Base-by-base conservation (phyloP, 345 rosid species). In the Passiflora organensis region DNA sequence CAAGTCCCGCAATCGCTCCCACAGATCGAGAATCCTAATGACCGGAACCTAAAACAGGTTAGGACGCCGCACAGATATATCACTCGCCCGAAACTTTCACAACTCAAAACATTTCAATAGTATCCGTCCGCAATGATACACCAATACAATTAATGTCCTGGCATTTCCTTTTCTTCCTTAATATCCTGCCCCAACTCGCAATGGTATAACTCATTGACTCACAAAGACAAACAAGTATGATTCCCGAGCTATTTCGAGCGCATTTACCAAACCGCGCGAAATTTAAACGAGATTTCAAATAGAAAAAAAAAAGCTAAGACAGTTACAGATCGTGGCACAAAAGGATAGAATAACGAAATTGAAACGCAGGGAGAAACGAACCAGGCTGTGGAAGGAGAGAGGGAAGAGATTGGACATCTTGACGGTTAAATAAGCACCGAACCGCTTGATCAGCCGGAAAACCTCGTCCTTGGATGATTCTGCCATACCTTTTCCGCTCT, bases 1-100 rank as follows among this genome's bases (percentile, higher is more conserved):
- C 96, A 68, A 94, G 81, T 32, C 99, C 97, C 10, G 91, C 99
- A 53, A 89, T 77, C 16, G 99, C 97, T 53, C 97, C 97, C 56
- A 83, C 79, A 10, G 99, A 89, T 52, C 88, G 66, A 22, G 93
- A 75, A 79, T 89, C 96, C 99, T 94, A 72, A 46, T 19, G 55
- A 18, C 43, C n/a, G n/a, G n/a, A 17, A 23, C n/a, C n/a, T 21
- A n/a, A 11, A 32, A 19, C 44, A 13, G 5, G 24, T 45, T 12
- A 32, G 36, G 46, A 12, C 21, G 24, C 51, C 49, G n/a, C n/a
- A n/a, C n/a, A n/a, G n/a, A n/a, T n/a, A n/a, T n/a, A n/a, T n/a
- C n/a, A n/a, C n/a, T n/a, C n/a, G n/a, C n/a, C n/a, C n/a, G n/a
- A n/a, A n/a, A n/a, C n/a, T n/a, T n/a, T n/a, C n/a, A n/a, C n/a